Conservation (phyloP, 768 basidiomycete genomes). For the Kwoniella sp. region DNA sequence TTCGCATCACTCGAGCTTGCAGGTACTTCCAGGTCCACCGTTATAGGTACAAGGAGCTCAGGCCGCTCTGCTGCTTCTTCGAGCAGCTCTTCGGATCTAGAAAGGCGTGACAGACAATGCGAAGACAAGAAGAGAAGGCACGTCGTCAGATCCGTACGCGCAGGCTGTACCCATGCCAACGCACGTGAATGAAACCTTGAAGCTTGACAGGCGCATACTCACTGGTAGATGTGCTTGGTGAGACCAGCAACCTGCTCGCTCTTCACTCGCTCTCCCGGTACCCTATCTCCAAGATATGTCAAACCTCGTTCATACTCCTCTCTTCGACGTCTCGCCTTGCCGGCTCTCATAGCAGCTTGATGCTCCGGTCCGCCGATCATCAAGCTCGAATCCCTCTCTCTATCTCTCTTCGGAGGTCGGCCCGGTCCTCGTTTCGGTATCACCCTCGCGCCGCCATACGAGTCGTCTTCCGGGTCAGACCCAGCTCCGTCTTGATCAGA, state of each 20-base stretch:
- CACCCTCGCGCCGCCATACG: constrained; percentile 13
- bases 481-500: constrained; percentile 67
- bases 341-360: constrained; percentile 69
- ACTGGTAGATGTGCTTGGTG: constrained; percentile 76
- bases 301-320: constrained; percentile 64
- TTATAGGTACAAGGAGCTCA: constrained; percentile 78
- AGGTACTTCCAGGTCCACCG: constrained; percentile 93
- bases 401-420: constrained; percentile 56
- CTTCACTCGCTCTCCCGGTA: constrained; percentile 76
- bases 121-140: constrained; percentile 13
- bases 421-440: constrained; percentile 49
- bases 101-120: background rate
- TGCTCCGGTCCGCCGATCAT: constrained; percentile 73
- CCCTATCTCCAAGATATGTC: constrained; percentile 84
- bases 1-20: constrained; percentile 68
- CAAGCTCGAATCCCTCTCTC: constrained; percentile 35
- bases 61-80: constrained; percentile 65
- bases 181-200: too few relatives aligned
- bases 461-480: constrained; percentile 56
- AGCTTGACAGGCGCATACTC: constrained; percentile 57
- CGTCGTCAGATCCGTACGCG: background rate
- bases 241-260: constrained; percentile 11
- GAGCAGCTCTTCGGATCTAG: constrained; percentile 66
- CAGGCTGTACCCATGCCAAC: background rate
- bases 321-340: constrained; percentile 57